Base-by-base conservation (phyloP, 2,329 filamentous ascomycete genomes). In the Sordariomycetes sp. region DNA sequence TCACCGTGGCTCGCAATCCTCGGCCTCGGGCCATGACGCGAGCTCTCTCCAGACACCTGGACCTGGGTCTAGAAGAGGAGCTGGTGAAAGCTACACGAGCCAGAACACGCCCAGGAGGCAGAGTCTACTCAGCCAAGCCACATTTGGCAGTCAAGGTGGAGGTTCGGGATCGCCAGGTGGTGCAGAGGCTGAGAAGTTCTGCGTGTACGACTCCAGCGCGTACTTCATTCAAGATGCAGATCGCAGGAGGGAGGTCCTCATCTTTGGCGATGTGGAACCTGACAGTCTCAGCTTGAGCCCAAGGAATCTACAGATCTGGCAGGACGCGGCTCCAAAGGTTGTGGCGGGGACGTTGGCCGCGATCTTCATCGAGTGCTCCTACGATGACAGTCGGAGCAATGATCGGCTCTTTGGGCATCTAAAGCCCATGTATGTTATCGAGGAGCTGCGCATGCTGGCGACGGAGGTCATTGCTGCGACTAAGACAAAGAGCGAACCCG, bases 311-410 rank as follows among this genome's bases (percentile, higher is more conserved):
- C 66, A 68, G 11, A 77, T 98, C 11, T 98, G 92, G 92, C 72
- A 76, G 43, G 84, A 92, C 49, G 90, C 90, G 1, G 90, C 88
- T 0, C 82, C 82, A 8, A 94, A 93, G 52, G 78, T 98, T 18
- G 82, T 69, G 0, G 61, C 68, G 1, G 85, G 86, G 2, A 67
- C 71, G 4, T 68, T 98, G 1, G 72, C 70, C 0, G 90, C 82
- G 9, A 82, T 98, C 10, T 90, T 96, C 51, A 93, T 98, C 46
- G 92, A 98, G 63, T 96, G 90, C 57, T 94, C 86, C 41, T 98
- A 90, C 55, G 83, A 86, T 40, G 82, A 95, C 54, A 74, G 75
- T 7, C 82, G 87, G 47, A 70, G 75, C 16, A 79, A 92, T 39
- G 79, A 82, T 32, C 74, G 79, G 1, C 68, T 98, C 0, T 98